phyloP scores from a whole-genome alignment of 257 asterid species.

The Primulina tabacum region DNA sequence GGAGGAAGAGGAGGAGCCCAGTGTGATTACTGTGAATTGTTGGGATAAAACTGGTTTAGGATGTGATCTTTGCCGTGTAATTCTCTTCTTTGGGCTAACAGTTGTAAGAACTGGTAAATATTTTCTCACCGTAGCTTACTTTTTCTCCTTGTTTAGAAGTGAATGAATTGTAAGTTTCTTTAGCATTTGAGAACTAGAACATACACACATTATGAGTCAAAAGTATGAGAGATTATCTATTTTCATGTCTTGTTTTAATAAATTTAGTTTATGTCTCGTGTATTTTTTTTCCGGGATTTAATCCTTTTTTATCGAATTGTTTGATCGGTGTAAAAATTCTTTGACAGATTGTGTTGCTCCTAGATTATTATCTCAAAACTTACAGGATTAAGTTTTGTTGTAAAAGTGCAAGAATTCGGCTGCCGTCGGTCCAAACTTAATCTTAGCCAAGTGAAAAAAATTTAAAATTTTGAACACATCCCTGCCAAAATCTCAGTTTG shows the following conservation, averaged over 20 bases:
- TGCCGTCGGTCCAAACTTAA: background rate
- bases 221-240: conserved; percentile 1
- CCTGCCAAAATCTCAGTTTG: background rate
- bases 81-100: conserved; percentile 65
- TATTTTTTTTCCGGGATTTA: background rate
- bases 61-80: conserved; percentile 64
- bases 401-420: background rate
- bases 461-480: no score
- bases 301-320: background rate
- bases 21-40: conserved; percentile 65
- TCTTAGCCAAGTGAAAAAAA: background rate
- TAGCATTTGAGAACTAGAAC: background rate
- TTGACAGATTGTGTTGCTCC: background rate
- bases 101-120: conserved; percentile 62
- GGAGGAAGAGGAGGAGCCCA: conserved; percentile 41
- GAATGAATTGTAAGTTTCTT: no score
- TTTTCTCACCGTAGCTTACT: background rate
- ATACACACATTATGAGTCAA: background rate
- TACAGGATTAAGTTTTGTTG: background rate
- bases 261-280: background rate
- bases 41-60: conserved; percentile 87
- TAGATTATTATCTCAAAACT: background rate
- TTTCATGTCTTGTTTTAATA: background rate
- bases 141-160: background rate
- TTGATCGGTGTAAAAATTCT: background rate